These are phyloP conservation scores for Coix lacrymajobi DNA, from an alignment of 176 grass and related monocot species.

Conservation along the genomic window DNA sequence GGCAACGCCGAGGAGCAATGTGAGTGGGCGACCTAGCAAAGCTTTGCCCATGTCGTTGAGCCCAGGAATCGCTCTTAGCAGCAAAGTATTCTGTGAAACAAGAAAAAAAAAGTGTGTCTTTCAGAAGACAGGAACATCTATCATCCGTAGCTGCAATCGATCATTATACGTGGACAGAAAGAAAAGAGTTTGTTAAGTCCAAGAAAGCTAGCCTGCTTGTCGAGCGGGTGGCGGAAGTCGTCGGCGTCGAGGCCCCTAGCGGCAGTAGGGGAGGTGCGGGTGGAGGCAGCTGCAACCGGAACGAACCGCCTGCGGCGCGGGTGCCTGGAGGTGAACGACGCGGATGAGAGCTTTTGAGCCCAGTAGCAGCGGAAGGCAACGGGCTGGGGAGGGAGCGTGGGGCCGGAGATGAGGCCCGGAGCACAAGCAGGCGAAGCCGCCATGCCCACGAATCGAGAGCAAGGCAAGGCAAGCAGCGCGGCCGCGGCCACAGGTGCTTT, in stretches of 20 bases:
- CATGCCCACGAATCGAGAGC: slow-evolving; percentile 2
- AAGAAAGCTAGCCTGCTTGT: slow-evolving; percentile 58
- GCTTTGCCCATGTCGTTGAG: slow-evolving; percentile 83
- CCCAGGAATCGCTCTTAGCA: slow-evolving; percentile 73
- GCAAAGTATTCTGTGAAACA: slow-evolving; percentile 70
- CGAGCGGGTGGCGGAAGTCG: slow-evolving; percentile 88
- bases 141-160: slow-evolving; percentile 7
- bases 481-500: background rate
- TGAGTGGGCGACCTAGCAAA: slow-evolving; percentile 52
- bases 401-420: background rate
- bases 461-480: background rate
- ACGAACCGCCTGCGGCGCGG: background rate
- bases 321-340: background rate
- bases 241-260: slow-evolving; percentile 70
- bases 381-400: background rate
- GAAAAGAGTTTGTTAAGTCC: background rate
- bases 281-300: background rate
- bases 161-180: background rate
- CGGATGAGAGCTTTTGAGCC: background rate
- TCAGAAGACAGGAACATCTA: background rate
- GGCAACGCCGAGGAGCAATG: background rate
- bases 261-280: slow-evolving; percentile 9
- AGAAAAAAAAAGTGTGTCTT: background rate
- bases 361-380: background rate
- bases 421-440: slow-evolving; percentile 31